Base-by-base conservation (phyloP, 306 rosid species). In the Castanea mollissima region DNA sequence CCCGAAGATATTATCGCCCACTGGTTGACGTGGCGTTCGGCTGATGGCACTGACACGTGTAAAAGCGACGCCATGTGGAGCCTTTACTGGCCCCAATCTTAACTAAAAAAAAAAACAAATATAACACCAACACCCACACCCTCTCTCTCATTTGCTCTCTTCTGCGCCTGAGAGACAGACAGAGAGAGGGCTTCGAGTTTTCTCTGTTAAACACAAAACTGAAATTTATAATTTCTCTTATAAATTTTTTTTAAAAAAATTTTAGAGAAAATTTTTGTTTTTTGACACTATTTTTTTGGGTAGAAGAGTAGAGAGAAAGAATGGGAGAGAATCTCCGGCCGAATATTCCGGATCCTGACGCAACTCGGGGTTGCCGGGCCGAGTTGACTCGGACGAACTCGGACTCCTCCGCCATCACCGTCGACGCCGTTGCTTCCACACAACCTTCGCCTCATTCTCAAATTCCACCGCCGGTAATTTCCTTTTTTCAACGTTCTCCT, bases 61-160 rank as follows among this genome's bases (percentile, higher is more conserved):
- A 94, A 94, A 94, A 92, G 92, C 87, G 87, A 56, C 58, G 93
- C 96, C 96, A 90, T 87, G 83, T 94, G 97, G 92, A 87, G 49
- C 78, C 80, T 76, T 80, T 44, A 74, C 76, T 83, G 86, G 74
- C 51, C 82, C 84, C 78, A 44, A 41, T 38, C 52, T 38, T 38
- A 38, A 38, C 46, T 34, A 44, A 32, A 55, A 58, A 38, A 12
- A 13, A 4, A 23, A 23, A 23, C 23, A 23, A 5, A 13, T 49
- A 49, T 49, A 23, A 20, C 38, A 69, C 20, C 83, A 19, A 13
- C 83, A 65, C 80, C 69, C 58, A 16, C 54, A 31, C 57, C 20
- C 71, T 15, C 69, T 14, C 9, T 38, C 76, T 52, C n/a, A n/a
- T 25, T n/a, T 44, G 34, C 34, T 23, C 71, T 46, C 31, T 5